Base-by-base conservation (phyloP, 2,329 filamentous ascomycete genomes). In the Alternaria tenuissima region DNA sequence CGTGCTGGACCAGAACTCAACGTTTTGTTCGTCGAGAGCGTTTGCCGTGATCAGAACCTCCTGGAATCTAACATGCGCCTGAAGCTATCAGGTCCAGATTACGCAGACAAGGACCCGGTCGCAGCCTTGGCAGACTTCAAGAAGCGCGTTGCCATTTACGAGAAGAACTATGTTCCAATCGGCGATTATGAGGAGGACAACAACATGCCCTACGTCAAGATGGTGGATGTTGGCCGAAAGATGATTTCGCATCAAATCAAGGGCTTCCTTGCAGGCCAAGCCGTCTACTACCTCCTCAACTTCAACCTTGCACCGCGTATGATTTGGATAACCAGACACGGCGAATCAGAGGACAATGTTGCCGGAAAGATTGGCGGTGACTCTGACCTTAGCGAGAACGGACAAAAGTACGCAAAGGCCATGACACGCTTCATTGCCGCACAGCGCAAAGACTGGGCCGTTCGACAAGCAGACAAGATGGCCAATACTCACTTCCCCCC, bases 321-420 rank as follows among this genome's bases (percentile, higher is more conserved):
- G 78, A 98, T 99, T 62, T 99, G 95, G 95, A 96, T 99, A 75
- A 98, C 95, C 2, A 86, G 95, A 52, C 95, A 98, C 75, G 95
- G 95, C 42, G 92, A 97, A 79, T 97, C 93, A 57, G 77, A 87
- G 62, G 95, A 99, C 77, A 97, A 99, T 74, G 85, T 91, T 59
- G 84, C 88, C 3, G 93, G 94, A 62, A 96, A 92, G 77, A 92
- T 99, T 62, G 95, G 95, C 41, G 95, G 95, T 44, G 91, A 99
- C 77, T 94, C 94, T 1, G 86, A 91, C 18, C 83, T 99, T 28
- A 96, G 92, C 14, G 87, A 90, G 39, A 90, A 92, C 52, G 95
- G 95, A 18, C 86, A 89, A 62, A 86, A 85, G 65, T 99, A 97
- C 76, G 93, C 91, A 26, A 85, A 86, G 63, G 89, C 91, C 3